Conservation (phyloP, 345 rosid species). For the Lenwebbia sp. region DNA sequence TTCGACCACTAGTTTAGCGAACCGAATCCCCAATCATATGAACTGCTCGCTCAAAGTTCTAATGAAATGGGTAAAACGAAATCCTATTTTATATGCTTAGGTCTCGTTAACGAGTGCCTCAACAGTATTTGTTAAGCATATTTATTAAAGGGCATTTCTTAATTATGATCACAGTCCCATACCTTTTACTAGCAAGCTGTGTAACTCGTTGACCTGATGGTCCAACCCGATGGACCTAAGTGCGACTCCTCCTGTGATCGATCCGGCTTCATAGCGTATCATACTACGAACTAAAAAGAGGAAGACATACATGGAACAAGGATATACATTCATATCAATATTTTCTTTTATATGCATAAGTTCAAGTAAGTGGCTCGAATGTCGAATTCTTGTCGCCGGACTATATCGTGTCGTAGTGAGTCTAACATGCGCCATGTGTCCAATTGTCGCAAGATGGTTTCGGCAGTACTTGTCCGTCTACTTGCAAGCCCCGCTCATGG, state of each 20-base stretch:
- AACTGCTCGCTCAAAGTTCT: background rate
- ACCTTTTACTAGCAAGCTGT: background rate
- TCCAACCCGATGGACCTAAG: background rate
- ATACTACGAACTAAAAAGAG: no score
- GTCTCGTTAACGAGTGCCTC: background rate
- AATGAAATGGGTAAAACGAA: background rate
- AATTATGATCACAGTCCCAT: background rate
- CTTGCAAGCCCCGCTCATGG: no score
- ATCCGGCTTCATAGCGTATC: background rate
- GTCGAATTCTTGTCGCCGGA: no score
- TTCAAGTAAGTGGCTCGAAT: no score
- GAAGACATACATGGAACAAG: no score
- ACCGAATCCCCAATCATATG: background rate
- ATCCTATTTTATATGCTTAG: background rate
- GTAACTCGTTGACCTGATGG: fast-evolving
- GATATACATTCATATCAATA: no score
- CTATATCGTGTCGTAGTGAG: no score
- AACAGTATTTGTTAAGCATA: background rate
- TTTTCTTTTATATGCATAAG: no score
- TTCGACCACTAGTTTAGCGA: background rate
- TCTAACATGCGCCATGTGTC: no score
- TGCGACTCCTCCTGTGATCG: background rate
- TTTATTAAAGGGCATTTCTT: background rate
- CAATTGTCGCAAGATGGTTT: no score
- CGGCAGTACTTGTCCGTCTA: no score